Percentiles rank a stretch among this genome's conserved stretches.
Evolutionary conservation across 106 monocot species (phyloP).

Genomic region (Platanthera guangdongensis): DNA sequence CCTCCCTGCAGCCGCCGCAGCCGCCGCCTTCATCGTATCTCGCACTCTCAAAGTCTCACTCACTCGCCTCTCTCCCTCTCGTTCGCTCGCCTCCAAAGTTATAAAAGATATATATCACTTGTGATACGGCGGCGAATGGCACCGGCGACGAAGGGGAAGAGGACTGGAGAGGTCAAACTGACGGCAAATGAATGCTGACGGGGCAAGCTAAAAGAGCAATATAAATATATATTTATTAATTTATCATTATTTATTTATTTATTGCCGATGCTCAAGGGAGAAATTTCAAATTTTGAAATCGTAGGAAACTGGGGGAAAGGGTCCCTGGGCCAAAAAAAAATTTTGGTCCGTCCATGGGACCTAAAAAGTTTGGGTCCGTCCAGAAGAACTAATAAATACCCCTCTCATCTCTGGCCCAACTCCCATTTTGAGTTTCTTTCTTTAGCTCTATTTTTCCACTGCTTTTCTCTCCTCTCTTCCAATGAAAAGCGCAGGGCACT

Average conservation of each 20-base stretch:
- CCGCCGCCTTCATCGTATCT: conserved; percentile 21
- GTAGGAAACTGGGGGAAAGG: not conserved
- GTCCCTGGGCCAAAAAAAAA: not conserved
- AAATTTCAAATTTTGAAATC: not conserved
- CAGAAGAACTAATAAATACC: too few species aligned
- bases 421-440: too few species aligned
- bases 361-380: too few species aligned
- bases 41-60: not conserved
- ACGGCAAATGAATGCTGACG: not conserved
- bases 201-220: not conserved
- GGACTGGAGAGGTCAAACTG: not conserved
- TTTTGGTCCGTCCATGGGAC: too few species aligned
- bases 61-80: not conserved
- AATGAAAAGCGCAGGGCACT: too few species aligned
- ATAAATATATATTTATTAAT: not conserved
- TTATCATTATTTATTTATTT: not conserved
- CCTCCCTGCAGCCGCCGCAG: conserved; percentile 27
- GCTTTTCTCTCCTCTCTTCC: too few species aligned
- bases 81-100: not conserved
- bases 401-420: too few species aligned
- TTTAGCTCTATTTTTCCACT: too few species aligned
- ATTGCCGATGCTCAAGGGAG: not conserved
- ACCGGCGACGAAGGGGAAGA: not conserved
- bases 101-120: too few species aligned
- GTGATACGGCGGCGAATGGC: not conserved